Conservation (phyloP, 345 rosid genomes). For the Ceriops zippeliana region DNA sequence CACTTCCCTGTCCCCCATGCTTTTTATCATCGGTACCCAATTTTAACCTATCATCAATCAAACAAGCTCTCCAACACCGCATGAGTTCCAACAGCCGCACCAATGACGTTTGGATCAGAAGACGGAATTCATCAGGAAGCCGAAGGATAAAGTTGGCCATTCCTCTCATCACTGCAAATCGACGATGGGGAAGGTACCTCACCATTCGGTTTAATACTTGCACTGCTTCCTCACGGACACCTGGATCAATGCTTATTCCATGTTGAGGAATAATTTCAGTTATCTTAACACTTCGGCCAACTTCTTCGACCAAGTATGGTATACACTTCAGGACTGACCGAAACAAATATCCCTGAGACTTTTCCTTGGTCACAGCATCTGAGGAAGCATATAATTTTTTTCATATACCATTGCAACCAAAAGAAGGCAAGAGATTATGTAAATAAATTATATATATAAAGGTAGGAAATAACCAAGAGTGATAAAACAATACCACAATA, state of each 20-base stretch:
- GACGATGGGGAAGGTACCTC: conserved; percentile 84
- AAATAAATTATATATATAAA: not conserved
- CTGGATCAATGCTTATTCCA: conserved; percentile 97
- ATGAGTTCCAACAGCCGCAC: conserved; percentile 92
- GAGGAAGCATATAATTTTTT: conserved; percentile 29
- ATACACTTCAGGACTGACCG: conserved; percentile 93
- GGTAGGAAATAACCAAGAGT: not conserved
- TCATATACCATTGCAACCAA: conserved; percentile 15
- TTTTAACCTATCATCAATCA: conserved; percentile 65
- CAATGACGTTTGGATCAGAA: conserved; percentile 91
- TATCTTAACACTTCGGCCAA: conserved; percentile 93
- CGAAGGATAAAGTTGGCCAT: conserved; percentile 91
- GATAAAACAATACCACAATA: not conserved
- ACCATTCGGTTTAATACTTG: conserved; percentile 92
- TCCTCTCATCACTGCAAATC: conserved; percentile 96
- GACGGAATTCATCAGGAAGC: conserved; percentile 98
- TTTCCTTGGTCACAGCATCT: conserved; percentile 97
- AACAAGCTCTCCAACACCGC: conserved; percentile 98
- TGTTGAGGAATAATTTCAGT: conserved; percentile 98
- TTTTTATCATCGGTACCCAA: conserved; percentile 45
- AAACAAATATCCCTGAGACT: conserved; percentile 93
- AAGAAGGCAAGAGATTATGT: not conserved
- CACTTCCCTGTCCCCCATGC: conserved; percentile 42
- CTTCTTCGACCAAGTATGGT: conserved; percentile 95
- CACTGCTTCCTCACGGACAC: conserved; percentile 98